Evolutionary conservation across 352 stramenopile genomes (phyloP), one percentile per base, ranked within the genome.

Genomic region (Globisporangium cederbergense): DNA sequence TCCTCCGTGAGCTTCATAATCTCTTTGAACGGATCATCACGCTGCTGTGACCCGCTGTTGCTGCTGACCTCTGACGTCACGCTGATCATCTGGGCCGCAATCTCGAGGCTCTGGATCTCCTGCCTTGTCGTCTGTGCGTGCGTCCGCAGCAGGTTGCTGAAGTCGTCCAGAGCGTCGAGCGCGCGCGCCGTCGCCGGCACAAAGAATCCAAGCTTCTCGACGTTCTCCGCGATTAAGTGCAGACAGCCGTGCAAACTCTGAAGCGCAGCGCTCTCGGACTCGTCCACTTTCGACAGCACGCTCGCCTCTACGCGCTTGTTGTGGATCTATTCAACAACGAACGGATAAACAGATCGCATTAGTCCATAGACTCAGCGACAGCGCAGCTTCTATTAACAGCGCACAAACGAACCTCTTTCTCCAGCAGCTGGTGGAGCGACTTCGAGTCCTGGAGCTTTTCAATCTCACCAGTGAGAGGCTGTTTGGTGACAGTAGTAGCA

Each of bases 61-160:
- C 60, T 34, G 62, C 64, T 51, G 14, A 25, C 3, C 22, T 89
- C 78, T 5, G 76, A 78, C 14, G 76, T 75, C 10, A 85, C 74
- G 46, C 66, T 81, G 30, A 72, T 70, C 79, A 89, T 91, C 60
- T 85, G 76, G 18, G 72, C 75, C 28, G 77, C 69, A 65, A 89
- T 89, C 69, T 91, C 73, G 57, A 89, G 68, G 40, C 68, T 87
- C 64, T 91, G 82, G 32, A 91, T 86, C 56, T 91, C 82, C 60
- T 88, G 79, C 55, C 80, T 85, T 20, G 77, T 59, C 0, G 74
- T 60, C 40, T 84, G 77, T 13, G 83, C 72, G 38, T 88, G 76
- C 34, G 70, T 75, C 34, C 74, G 68, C 49, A 91, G 60, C 38
- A 89, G 47, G 30, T 78, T 88, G 32, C 64, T 70, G 30, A 91